Conservation (phyloP, 1,284 basidiomycete species). For the Naganishia albida region DNA sequence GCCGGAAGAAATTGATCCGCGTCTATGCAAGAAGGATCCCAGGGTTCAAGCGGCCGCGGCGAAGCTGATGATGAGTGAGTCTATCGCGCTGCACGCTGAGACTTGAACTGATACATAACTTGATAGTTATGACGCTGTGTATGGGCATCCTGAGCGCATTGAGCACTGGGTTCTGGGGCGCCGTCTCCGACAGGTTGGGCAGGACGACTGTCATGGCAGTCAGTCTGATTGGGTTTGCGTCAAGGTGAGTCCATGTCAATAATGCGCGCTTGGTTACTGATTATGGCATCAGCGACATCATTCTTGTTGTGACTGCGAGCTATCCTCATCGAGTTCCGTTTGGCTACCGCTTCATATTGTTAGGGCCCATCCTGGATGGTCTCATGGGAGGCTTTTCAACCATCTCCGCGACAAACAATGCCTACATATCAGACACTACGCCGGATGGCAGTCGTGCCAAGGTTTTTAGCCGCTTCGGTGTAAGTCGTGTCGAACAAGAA, state of each 20-base stretch:
- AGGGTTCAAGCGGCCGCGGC: constrained; percentile 71
- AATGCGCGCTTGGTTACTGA: constrained; percentile 24
- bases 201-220: constrained; percentile 72
- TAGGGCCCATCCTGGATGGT: constrained; percentile 81
- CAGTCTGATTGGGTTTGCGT: constrained; percentile 68
- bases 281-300: constrained; percentile 64
- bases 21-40: constrained; percentile 67
- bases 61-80: constrained; percentile 64
- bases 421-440: constrained; percentile 80
- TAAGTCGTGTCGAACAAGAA: constrained; percentile 62
- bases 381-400: constrained; percentile 82
- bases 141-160: constrained; percentile 80
- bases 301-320: constrained; percentile 74
- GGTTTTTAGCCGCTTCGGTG: constrained; percentile 73
- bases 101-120: neutral
- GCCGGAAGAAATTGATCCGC: constrained; percentile 49
- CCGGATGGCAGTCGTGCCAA: constrained; percentile 77
- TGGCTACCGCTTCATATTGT: constrained; percentile 71
- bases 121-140: constrained; percentile 65
- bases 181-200: constrained; percentile 74
- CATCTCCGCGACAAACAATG: constrained; percentile 72
- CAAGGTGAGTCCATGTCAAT: constrained; percentile 62
- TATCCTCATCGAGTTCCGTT: constrained; percentile 68
- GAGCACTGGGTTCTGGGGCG: constrained; percentile 86
- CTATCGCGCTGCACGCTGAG: constrained; percentile 2